These are phyloP conservation scores for Ormosia semicastrata DNA, from an alignment of 306 rosid genomes.

Conservation along the genomic window DNA sequence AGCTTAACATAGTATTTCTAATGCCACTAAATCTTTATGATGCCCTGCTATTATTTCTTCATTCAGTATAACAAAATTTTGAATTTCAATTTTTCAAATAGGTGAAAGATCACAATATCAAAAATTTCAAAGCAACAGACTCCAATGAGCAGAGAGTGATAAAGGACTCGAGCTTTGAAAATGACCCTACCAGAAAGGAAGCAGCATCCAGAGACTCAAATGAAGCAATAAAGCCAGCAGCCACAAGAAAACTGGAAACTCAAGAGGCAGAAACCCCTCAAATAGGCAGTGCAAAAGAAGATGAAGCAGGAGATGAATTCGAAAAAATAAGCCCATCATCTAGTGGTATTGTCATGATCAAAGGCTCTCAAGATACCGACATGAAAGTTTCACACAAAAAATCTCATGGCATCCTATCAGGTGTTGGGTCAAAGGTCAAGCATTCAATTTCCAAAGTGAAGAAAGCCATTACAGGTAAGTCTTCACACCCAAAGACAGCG, in stretches of 20 bases:
- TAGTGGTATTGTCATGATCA: slow-evolving; percentile 35
- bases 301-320: slow-evolving; percentile 22
- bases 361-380: slow-evolving; percentile 39
- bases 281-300: slow-evolving; percentile 23
- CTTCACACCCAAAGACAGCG: slow-evolving; percentile 52
- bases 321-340: slow-evolving; percentile 5
- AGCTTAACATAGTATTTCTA: background rate
- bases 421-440: slow-evolving; percentile 74
- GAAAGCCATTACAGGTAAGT: slow-evolving; percentile 67
- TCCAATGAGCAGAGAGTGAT: slow-evolving; percentile 12
- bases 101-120: slow-evolving; percentile 24
- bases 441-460: slow-evolving; percentile 75
- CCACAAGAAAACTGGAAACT: slow-evolving; percentile 16
- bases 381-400: slow-evolving; percentile 53
- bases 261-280: slow-evolving; percentile 27
- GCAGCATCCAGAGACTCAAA: background rate
- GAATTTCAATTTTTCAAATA: slow-evolving; percentile 2
- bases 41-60: background rate
- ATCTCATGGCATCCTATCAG: slow-evolving; percentile 56
- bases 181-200: background rate
- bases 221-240: background rate
- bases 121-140: slow-evolving; percentile 12
- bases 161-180: background rate
- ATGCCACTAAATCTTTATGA: background rate
- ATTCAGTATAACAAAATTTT: background rate